Evolutionary conservation across 2,329 filamentous ascomycete genomes (phyloP).

Genomic region (Microdochium bolleyi): DNA sequence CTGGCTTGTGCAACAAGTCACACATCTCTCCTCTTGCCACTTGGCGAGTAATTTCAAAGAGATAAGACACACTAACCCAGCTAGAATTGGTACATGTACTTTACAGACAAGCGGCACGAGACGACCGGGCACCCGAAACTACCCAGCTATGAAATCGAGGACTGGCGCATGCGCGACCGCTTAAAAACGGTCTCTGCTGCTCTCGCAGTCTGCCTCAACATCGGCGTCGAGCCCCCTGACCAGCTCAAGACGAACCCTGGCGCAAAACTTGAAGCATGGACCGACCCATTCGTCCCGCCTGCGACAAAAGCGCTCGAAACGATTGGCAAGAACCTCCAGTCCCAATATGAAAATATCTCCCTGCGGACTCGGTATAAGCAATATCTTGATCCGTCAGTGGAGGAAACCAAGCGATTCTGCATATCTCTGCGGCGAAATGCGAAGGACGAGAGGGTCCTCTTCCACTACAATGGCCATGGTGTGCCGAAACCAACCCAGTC

Average conservation of each 20-base stretch:
- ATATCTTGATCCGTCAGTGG: conserved; percentile 90
- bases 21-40: not conserved
- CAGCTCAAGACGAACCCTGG: conserved; percentile 92
- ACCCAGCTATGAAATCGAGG: conserved; percentile 60
- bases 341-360: conserved; percentile 92
- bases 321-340: conserved; percentile 92
- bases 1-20: conserved; percentile 6
- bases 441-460: conserved; percentile 91
- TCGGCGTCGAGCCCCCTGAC: conserved; percentile 94
- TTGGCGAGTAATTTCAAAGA: not conserved
- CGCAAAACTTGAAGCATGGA: conserved; percentile 93
- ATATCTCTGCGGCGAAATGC: conserved; percentile 83
- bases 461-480: conserved; percentile 97
- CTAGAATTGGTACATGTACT: conserved; percentile 99
- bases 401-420: conserved; percentile 96
- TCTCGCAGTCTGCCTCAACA: conserved; percentile 89
- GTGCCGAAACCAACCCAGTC: conserved; percentile 93
- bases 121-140: conserved; percentile 81
- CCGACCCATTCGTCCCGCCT: conserved; percentile 76
- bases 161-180: conserved; percentile 96
- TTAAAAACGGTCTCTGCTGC: conserved; percentile 95
- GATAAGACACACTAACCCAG: not conserved
- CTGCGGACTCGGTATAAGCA: conserved; percentile 97
- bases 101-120: conserved; percentile 95
- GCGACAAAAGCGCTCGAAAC: conserved; percentile 83